A percentile compares a stretch with the other conserved stretches of the same genome.
Evolutionary conservation across 371 early-diverging fungal species (phyloP).

Genomic region (Mortierella sp.): DNA sequence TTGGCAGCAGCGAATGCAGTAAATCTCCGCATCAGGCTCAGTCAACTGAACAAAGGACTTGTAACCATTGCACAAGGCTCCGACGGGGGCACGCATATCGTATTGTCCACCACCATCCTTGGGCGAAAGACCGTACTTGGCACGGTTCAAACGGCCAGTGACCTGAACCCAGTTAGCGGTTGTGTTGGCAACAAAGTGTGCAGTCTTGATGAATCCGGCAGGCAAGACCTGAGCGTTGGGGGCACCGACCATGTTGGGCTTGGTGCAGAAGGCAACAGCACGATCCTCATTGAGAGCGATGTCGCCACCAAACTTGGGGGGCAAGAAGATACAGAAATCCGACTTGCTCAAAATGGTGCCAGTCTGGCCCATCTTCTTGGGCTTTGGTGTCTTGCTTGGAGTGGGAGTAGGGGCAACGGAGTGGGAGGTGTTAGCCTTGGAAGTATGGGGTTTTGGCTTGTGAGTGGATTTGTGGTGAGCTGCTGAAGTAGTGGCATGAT

Average conservation of each 20-base stretch:
- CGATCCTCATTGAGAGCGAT: conserved; percentile 40
- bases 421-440: not conserved
- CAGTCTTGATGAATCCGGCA: conserved; percentile 63
- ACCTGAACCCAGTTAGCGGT: conserved; percentile 65
- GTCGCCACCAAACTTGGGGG: conserved; percentile 25
- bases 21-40: conserved; percentile 63
- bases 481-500: conserved; percentile 5
- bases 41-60: conserved; percentile 63
- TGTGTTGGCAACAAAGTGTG: conserved; percentile 62
- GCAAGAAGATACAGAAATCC: conserved; percentile 25
- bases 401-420: not conserved
- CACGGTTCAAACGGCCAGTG: conserved; percentile 66
- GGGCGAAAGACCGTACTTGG: conserved; percentile 57
- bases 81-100: conserved; percentile 64
- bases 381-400: not conserved
- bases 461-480: not conserved
- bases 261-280: conserved; percentile 65
- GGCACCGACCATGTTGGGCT: conserved; percentile 24
- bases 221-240: conserved; percentile 57
- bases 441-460: not conserved
- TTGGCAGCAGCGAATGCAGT: conserved; percentile 70
- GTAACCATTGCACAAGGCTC: conserved; percentile 65
- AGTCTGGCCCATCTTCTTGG: conserved; percentile 10
- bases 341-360: conserved; percentile 11
- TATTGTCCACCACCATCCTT: conserved; percentile 68